Percentiles rank a stretch among this genome's conserved stretches.
phyloP scores from a whole-genome alignment of 2,329 filamentous ascomycete species.

The Fusarium sp. region DNA sequence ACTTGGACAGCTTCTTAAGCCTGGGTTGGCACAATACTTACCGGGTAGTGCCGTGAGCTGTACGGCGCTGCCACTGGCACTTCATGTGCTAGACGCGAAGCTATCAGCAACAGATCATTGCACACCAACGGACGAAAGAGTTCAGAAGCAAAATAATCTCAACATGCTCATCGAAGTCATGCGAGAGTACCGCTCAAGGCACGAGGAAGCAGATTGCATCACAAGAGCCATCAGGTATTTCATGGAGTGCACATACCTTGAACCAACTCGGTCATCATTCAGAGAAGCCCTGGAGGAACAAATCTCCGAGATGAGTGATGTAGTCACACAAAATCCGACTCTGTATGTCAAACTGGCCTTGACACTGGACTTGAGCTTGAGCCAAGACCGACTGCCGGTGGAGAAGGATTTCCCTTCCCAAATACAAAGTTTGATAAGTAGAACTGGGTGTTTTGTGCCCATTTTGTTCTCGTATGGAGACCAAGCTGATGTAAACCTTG shows the following conservation, averaged over 20 bases:
- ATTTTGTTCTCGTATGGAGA: neutral
- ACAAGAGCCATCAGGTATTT: constrained; percentile 15
- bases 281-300: neutral
- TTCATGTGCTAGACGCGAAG: constrained; percentile 5
- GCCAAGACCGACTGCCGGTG: constrained; percentile 10
- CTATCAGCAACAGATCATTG: neutral
- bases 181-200: neutral
- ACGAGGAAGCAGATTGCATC: constrained; percentile 8
- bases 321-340: neutral
- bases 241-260: constrained; percentile 18
- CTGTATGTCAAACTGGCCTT: constrained; percentile 1
- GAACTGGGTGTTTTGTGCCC: constrained; percentile 11
- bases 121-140: neutral
- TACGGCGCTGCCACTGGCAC: constrained; percentile 11
- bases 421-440: neutral
- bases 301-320: neutral
- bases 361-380: constrained; percentile 14
- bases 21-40: neutral
- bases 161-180: constrained; percentile 7
- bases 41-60: constrained; percentile 12
- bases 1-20: neutral
- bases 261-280: neutral
- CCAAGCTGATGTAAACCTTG: neutral
- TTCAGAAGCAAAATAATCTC: neutral
- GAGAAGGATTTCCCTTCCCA: constrained; percentile 8